These are phyloP conservation scores for Fraxinus pennsylvanica DNA, from an alignment of 257 asterid species.

Conservation along the genomic window DNA sequence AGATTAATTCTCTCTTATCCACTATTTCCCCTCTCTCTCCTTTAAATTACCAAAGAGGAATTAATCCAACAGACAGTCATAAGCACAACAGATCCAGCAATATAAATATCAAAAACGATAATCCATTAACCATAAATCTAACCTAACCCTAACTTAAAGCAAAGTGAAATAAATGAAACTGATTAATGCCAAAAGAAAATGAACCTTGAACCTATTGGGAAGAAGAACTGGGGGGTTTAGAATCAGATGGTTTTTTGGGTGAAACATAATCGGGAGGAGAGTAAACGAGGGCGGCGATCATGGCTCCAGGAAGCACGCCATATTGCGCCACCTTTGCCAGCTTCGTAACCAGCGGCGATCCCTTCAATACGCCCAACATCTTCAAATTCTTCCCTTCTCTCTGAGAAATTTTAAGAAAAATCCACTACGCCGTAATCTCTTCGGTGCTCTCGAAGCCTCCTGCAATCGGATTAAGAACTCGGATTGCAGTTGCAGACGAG, in stretches of 20 bases:
- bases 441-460: neutral
- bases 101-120: conserved; percentile 15
- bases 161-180: neutral
- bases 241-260: neutral
- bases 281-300: conserved; percentile 34
- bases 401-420: neutral
- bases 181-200: conserved; percentile 2
- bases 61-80: neutral
- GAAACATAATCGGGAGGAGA: conserved; percentile 34
- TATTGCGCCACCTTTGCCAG: conserved; percentile 34
- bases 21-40: neutral
- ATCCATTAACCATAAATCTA: neutral
- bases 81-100: conserved; percentile 8
- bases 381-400: neutral
- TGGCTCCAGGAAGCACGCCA: conserved; percentile 33
- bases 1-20: neutral
- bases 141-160: neutral
- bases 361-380: conserved; percentile 20
- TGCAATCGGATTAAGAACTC: neutral
- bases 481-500: neutral
- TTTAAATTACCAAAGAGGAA: neutral
- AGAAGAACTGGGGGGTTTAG: conserved; percentile 12
- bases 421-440: neutral
- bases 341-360: conserved; percentile 36
- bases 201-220: conserved; percentile 5